Evolutionary conservation across 495 filamentous ascomycete species (phyloP), one percentile per base, ranked within the genome.

Genomic region (Hyaloscypha finlandica): DNA sequence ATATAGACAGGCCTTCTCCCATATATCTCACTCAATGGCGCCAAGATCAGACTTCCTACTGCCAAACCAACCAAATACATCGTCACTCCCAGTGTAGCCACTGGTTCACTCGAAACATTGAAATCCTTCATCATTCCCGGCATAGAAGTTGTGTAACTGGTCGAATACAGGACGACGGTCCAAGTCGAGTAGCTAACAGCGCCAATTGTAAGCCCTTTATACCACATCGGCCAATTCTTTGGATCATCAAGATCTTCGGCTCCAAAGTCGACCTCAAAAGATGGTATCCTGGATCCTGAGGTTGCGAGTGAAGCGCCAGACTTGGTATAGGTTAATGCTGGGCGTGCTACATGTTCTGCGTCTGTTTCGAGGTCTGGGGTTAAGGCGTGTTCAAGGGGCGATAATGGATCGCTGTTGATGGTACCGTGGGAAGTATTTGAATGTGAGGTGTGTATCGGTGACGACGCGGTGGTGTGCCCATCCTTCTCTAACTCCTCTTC

Each of bases 151-250:
- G 91, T 91, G 76, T 94, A 96, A 64, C 87, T 90, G 3, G 93
- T 96, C 16, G 88, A 91, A 75, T 94, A 95, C n/a, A 96, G 78
- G 30, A 97, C 90, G 71, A 94, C 86, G 14, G 88, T 81, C 74
- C 90, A 86, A 6, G 90, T 92, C 48, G 89, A 84, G 77, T 85
- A 93, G 29, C 89, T 90, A 37, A 96, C 86, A 62, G 84, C 77
- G 22, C 80, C 74, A 22, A 94, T 80, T 6, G 85, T 81, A 78
- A 87, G 81, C 42, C 80, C 79, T 61, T 89, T 89, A 75, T 92
- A 92, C 76, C 75, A 82, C 22, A 90, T 61, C 0, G 86, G 76
- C 93, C 92, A 96, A 74, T 93, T 92, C 68, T 83, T 81, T 20
- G 93, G 92, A 73, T 95, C 91, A 19, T 83, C 81, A 3, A 80